phyloP scores from a whole-genome alignment of 345 rosid genomes.

The Psidium friedrichsthalianum region DNA sequence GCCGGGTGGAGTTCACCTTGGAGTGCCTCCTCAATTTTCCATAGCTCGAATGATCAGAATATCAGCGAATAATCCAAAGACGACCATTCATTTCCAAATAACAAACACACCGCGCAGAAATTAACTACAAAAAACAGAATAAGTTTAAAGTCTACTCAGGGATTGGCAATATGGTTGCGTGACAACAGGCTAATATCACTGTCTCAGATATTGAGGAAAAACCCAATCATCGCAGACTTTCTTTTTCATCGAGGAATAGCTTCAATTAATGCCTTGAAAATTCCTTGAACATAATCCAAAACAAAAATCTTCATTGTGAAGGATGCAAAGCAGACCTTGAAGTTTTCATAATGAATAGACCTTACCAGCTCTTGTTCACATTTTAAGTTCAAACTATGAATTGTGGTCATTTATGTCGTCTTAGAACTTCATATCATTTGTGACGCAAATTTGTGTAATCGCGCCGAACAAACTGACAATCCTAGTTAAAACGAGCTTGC shows the following conservation, averaged over 20 bases:
- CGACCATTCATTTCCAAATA: not conserved
- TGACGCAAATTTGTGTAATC: not conserved
- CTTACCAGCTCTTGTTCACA: not conserved
- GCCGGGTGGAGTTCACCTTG: conserved; percentile 38
- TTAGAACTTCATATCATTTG: not conserved
- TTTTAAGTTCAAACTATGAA: not conserved
- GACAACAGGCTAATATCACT: not conserved
- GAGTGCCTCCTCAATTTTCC: conserved; percentile 86
- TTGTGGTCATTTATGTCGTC: not conserved
- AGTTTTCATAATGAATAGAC: not conserved
- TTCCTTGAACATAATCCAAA: not conserved
- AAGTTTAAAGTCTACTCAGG: not conserved
- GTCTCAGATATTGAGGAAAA: not conserved
- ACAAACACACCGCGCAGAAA: not conserved
- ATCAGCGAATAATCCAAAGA: not conserved
- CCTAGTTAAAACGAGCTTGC: not conserved
- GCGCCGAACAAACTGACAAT: not conserved
- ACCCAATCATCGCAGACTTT: not conserved
- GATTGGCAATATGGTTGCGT: not conserved
- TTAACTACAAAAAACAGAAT: not conserved
- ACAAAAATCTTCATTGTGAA: not conserved
- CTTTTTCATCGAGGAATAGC: not conserved
- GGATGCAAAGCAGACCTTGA: not conserved
- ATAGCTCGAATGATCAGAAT: conserved; percentile 38
- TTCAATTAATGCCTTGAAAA: not conserved